phyloP scores from a whole-genome alignment of 1,139 yeast genomes.

The Kodamaea fungicola region DNA sequence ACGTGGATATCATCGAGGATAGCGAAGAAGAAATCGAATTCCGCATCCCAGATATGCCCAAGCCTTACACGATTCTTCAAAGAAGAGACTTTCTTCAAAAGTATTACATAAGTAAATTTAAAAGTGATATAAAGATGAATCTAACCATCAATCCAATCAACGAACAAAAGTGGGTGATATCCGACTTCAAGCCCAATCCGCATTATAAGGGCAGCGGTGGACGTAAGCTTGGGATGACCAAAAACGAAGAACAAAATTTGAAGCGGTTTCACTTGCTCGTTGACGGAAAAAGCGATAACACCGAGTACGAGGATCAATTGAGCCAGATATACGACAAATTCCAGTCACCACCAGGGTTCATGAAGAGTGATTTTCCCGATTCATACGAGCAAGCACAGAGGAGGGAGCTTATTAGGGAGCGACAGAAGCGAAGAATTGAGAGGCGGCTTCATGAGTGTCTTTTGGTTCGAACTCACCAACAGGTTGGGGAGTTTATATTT shows the following conservation, averaged over 20 bases:
- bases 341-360: slow-evolving; percentile 66
- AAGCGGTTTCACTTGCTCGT: slow-evolving; percentile 24
- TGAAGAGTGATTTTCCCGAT: slow-evolving; percentile 58
- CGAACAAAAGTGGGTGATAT: slow-evolving; percentile 34
- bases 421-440: slow-evolving; percentile 13
- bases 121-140: slow-evolving; percentile 20
- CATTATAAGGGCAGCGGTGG: slow-evolving; percentile 18
- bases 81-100: slow-evolving; percentile 26
- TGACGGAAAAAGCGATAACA: slow-evolving; percentile 4
- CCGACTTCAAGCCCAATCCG: slow-evolving; percentile 46
- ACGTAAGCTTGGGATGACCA: slow-evolving; percentile 23
- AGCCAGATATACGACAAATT: slow-evolving; percentile 40
- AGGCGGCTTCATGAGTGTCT: slow-evolving; percentile 13
- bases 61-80: slow-evolving; percentile 22
- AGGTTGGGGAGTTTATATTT: slow-evolving; percentile 18
- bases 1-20: slow-evolving; percentile 2
- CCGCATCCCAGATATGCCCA: slow-evolving; percentile 10
- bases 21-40: slow-evolving; percentile 9
- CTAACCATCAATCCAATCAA: slow-evolving; percentile 20
- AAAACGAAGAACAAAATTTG: slow-evolving; percentile 28
- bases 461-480: slow-evolving; percentile 11
- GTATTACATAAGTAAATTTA: slow-evolving; percentile 23
- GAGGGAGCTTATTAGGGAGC: slow-evolving; percentile 10
- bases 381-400: slow-evolving; percentile 44
- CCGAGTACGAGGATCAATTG: slow-evolving; percentile 13